These are phyloP conservation scores for Coleophoma crateriformis DNA, from an alignment of 2,329 filamentous ascomycete genomes.

Conservation along the genomic window DNA sequence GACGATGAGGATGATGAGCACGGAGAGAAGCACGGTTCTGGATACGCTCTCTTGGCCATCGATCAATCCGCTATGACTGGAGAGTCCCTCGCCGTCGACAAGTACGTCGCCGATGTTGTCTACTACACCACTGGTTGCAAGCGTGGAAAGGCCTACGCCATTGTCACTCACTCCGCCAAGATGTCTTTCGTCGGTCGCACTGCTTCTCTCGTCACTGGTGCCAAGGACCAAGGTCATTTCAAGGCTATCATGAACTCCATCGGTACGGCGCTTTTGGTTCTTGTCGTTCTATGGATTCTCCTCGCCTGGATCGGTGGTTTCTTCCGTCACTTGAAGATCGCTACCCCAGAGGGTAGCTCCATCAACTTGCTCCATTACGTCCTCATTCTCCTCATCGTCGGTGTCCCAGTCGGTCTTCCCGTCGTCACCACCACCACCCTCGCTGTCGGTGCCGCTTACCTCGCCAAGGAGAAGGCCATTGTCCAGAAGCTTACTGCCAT, in stretches of 20 bases:
- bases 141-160: constrained; percentile 69
- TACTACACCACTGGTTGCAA: constrained; percentile 82
- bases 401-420: constrained; percentile 74
- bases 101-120: constrained; percentile 70
- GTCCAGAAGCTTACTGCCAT: constrained; percentile 77
- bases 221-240: constrained; percentile 72
- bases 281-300: constrained; percentile 75
- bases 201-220: constrained; percentile 67
- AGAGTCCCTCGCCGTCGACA: constrained; percentile 73
- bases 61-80: constrained; percentile 79
- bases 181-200: constrained; percentile 75
- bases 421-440: constrained; percentile 75
- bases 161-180: constrained; percentile 62
- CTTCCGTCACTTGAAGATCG: constrained; percentile 64
- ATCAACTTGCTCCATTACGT: constrained; percentile 64
- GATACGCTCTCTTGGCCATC: constrained; percentile 62
- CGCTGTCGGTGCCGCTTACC: constrained; percentile 71
- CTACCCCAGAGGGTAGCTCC: constrained; percentile 49
- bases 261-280: constrained; percentile 65
- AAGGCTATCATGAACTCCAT: constrained; percentile 83
- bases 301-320: constrained; percentile 73
- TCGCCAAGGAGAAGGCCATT: constrained; percentile 73
- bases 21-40: constrained; percentile 45
- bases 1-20: constrained; percentile 52
- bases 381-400: constrained; percentile 68